Evolutionary conservation across 768 basidiomycete species (phyloP).

Genomic region (Amanita polypyramis): DNA sequence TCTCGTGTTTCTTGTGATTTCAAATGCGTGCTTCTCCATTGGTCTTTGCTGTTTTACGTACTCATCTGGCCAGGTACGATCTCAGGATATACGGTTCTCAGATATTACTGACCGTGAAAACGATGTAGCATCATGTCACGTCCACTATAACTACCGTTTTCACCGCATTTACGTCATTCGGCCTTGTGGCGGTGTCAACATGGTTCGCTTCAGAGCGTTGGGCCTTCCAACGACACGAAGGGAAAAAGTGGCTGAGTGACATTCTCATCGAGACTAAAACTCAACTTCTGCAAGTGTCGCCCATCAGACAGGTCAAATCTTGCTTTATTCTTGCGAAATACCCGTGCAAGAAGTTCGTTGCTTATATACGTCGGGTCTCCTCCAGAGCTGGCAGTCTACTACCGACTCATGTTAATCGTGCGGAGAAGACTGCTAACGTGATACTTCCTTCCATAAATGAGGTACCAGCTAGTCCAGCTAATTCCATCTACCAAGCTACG

Average conservation of each 20-base stretch:
- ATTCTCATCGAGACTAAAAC: slow-evolving; percentile 29
- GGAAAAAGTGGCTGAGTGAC: slow-evolving; percentile 50
- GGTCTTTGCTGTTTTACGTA: slow-evolving; percentile 73
- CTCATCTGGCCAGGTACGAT: slow-evolving; percentile 53
- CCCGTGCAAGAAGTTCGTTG: not conserved
- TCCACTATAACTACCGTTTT: slow-evolving; percentile 69
- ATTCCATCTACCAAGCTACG: not conserved
- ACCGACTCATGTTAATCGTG: not conserved
- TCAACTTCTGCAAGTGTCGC: slow-evolving; percentile 10
- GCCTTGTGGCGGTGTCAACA: slow-evolving; percentile 45
- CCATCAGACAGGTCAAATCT: not conserved
- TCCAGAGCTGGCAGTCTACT: slow-evolving; percentile 1
- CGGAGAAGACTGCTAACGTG: not conserved
- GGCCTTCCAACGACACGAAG: slow-evolving; percentile 41
- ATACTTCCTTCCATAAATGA: not conserved
- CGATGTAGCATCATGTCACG: slow-evolving; percentile 41
- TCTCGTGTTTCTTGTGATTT: slow-evolving; percentile 73
- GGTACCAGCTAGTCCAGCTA: not conserved
- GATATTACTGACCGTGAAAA: slow-evolving; percentile 3
- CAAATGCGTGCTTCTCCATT: slow-evolving; percentile 74
- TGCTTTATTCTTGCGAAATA: not conserved
- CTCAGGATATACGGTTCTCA: not conserved
- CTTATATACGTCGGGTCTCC: not conserved
- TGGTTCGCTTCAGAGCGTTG: slow-evolving; percentile 56
- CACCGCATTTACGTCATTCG: slow-evolving; percentile 59